These are phyloP conservation scores for Adansonia madagascariensis DNA, from an alignment of 441 rosid genomes.

Conservation along the genomic window DNA sequence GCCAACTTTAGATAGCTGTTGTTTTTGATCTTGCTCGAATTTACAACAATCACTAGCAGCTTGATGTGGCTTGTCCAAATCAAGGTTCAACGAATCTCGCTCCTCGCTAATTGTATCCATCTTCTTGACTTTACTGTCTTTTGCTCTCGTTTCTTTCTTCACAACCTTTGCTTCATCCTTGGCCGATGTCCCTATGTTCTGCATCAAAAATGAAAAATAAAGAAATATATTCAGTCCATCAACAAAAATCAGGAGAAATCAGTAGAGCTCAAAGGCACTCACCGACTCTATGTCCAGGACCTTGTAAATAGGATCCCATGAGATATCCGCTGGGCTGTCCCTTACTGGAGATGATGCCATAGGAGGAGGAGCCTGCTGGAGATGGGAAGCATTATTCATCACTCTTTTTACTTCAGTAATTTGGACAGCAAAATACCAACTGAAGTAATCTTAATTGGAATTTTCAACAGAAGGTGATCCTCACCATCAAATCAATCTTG, in stretches of 20 bases:
- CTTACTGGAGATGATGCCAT: conserved; percentile 37
- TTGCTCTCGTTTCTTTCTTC: conserved; percentile 26
- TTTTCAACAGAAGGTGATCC: conserved; percentile 29
- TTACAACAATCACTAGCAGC: conserved; percentile 33
- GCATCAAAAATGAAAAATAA: conserved; percentile 19
- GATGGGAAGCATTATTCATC: conserved; percentile 23
- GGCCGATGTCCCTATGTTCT: conserved; percentile 28
- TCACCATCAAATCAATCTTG: conserved; percentile 58
- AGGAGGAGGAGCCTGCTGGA: conserved; percentile 48
- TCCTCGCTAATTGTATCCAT: conserved; percentile 24
- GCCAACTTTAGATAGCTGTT: conserved; percentile 32
- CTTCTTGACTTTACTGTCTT: conserved; percentile 24
- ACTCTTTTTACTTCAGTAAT: conserved; percentile 26
- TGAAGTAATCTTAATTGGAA: conserved; percentile 32
- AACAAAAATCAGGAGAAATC: conserved; percentile 5
- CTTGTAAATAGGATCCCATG: conserved; percentile 25
- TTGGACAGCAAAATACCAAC: conserved; percentile 29
- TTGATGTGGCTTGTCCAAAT: conserved; percentile 37
- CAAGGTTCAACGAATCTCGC: conserved; percentile 37
- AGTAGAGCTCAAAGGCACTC: conserved; percentile 1
- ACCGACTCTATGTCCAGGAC: conserved; percentile 23
- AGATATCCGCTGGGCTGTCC: conserved; percentile 30
- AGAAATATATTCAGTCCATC: not conserved
- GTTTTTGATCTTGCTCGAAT: conserved; percentile 34
- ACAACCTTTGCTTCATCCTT: conserved; percentile 29